Percentiles rank a stretch among this genome's conserved stretches.
These are phyloP conservation scores for Mycena sanguinolenta DNA, from an alignment of 768 basidiomycete genomes.

Conservation along the genomic window DNA sequence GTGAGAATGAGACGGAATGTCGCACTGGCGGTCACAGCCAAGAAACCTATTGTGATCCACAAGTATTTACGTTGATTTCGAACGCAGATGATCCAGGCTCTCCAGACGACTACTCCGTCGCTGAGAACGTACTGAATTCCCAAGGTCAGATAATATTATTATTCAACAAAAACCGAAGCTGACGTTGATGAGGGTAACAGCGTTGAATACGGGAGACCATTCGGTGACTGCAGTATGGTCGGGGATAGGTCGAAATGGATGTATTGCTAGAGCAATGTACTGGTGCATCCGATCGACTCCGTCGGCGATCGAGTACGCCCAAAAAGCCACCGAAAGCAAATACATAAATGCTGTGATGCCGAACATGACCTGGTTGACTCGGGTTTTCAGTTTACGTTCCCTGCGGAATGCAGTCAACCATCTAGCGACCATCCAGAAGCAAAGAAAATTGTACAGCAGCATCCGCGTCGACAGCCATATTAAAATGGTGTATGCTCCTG, in stretches of 20 bases:
- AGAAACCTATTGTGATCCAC: constrained; percentile 30
- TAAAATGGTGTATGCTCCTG: constrained; percentile 31
- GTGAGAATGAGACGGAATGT: too few relatives aligned
- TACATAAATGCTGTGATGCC: constrained; percentile 24
- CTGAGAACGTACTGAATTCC: constrained; percentile 21
- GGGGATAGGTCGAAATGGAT: background rate
- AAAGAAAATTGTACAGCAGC: constrained; percentile 24
- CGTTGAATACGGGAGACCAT: constrained; percentile 31
- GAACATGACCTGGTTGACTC: constrained; percentile 26
- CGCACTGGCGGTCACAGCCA: constrained; percentile 23
- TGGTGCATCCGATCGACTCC: constrained; percentile 11
- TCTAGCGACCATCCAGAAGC: background rate
- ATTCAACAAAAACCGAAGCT: background rate
- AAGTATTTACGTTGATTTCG: constrained; percentile 31
- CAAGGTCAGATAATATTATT: background rate
- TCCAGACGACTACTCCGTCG: constrained; percentile 30
- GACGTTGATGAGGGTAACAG: constrained; percentile 26
- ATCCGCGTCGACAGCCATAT: constrained; percentile 31
- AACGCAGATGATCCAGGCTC: constrained; percentile 29
- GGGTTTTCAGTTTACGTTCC: constrained; percentile 24
- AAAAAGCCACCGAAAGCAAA: constrained; percentile 14
- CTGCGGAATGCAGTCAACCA: background rate
- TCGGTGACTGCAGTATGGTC: constrained; percentile 19
- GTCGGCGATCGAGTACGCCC: constrained; percentile 20
- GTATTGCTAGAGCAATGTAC: background rate